These are phyloP conservation scores for Zygosaccharomyces rouxii DNA, from an alignment of 805 yeast genomes.

Conservation along the genomic window DNA sequence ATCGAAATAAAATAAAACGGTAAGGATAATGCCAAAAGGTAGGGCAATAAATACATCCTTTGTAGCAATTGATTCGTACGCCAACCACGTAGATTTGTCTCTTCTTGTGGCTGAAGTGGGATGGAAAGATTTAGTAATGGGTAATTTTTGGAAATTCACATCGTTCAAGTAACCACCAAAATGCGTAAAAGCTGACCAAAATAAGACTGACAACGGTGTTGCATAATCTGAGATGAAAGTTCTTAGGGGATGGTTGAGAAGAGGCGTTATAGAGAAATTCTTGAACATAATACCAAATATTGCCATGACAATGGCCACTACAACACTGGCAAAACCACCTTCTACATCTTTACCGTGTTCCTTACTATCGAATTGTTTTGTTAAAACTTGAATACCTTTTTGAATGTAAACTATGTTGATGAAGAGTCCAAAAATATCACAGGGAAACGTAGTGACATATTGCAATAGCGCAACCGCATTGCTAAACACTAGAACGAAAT, in stretches of 20 bases:
- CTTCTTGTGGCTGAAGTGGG: slow-evolving; percentile 51
- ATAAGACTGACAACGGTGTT: slow-evolving; percentile 75
- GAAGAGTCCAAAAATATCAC: slow-evolving; percentile 91
- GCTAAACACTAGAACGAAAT: slow-evolving; percentile 62
- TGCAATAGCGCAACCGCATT: slow-evolving; percentile 66
- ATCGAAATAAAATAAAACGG: slow-evolving; percentile 86
- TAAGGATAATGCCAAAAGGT: slow-evolving; percentile 85
- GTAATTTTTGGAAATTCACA: slow-evolving; percentile 57
- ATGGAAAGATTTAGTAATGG: slow-evolving; percentile 64
- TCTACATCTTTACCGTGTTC: slow-evolving; percentile 33
- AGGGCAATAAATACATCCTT: slow-evolving; percentile 81
- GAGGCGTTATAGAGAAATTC: slow-evolving; percentile 45
- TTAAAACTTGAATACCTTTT: slow-evolving; percentile 81
- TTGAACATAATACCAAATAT: slow-evolving; percentile 72
- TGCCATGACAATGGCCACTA: slow-evolving; percentile 70
- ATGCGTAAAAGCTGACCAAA: slow-evolving; percentile 90
- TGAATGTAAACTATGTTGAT: slow-evolving; percentile 83
- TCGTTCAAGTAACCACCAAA: slow-evolving; percentile 73
- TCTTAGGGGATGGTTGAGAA: slow-evolving; percentile 56
- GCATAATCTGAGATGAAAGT: slow-evolving; percentile 81
- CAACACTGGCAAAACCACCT: slow-evolving; percentile 69
- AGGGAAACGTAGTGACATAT: slow-evolving; percentile 74
- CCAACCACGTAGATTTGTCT: slow-evolving; percentile 38
- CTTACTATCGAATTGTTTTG: slow-evolving; percentile 55
- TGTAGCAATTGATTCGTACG: slow-evolving; percentile 43